Evolutionary conservation across 768 basidiomycete species (phyloP).

Genomic region (Omphalotus guepiniiformis): DNA sequence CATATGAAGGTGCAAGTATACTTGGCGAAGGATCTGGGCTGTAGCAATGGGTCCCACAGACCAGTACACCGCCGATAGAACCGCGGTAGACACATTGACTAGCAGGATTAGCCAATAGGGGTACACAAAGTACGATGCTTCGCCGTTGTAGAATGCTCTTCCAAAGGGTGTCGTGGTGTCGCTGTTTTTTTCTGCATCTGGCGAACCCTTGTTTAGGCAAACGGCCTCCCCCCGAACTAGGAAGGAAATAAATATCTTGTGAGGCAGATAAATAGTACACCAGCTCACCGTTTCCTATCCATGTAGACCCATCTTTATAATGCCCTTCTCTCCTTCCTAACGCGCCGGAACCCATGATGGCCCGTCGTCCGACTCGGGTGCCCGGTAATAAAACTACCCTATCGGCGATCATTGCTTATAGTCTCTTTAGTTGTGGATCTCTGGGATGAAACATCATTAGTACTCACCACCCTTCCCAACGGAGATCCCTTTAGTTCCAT

Average conservation of each 20-base stretch:
- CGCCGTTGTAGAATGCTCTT: slow-evolving; percentile 35
- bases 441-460: background rate
- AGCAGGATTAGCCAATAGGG: slow-evolving; percentile 33
- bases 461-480: slow-evolving; percentile 34
- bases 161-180: slow-evolving; percentile 39
- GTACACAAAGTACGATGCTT: slow-evolving; percentile 37
- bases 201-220: slow-evolving; percentile 24
- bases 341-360: slow-evolving; percentile 44
- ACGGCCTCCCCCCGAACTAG: slow-evolving; percentile 35
- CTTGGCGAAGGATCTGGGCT: slow-evolving; percentile 32
- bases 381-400: slow-evolving; percentile 41
- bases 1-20: slow-evolving; percentile 27
- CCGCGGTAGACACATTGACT: slow-evolving; percentile 33
- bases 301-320: slow-evolving; percentile 39
- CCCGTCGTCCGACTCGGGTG: slow-evolving; percentile 31
- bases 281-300: slow-evolving; percentile 41
- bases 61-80: slow-evolving; percentile 37
- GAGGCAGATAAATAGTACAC: too few relatives aligned
- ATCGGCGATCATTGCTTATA: slow-evolving; percentile 42
- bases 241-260: slow-evolving; percentile 8
- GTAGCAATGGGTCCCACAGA: slow-evolving; percentile 34
- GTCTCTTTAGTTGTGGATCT: background rate
- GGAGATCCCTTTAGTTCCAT: slow-evolving; percentile 34
- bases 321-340: slow-evolving; percentile 33
- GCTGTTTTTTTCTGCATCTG: slow-evolving; percentile 18